phyloP scores from a whole-genome alignment of 73 alveolate species.

The Chromera velia region DNA sequence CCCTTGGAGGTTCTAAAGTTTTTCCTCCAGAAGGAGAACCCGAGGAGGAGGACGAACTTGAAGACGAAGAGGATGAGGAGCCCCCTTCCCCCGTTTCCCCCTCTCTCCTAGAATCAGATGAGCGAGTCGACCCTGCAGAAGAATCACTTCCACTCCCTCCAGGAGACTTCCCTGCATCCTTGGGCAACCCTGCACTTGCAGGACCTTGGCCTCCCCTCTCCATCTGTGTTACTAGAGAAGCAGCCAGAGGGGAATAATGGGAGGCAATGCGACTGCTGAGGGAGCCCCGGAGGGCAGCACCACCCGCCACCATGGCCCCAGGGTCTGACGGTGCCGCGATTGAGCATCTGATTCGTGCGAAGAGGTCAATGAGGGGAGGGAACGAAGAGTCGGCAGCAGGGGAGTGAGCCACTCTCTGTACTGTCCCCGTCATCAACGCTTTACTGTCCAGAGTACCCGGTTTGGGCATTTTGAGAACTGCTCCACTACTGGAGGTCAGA shows the following conservation, averaged over 20 bases:
- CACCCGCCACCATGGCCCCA: too few species aligned
- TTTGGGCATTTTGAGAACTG: neutral
- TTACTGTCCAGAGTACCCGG: neutral
- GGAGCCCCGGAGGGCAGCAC: neutral
- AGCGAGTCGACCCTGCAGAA: neutral
- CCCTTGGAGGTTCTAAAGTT: too few species aligned
- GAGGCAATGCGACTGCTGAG: neutral
- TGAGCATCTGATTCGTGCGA: neutral
- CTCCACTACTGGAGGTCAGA: neutral
- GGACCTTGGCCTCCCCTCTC: too few species aligned
- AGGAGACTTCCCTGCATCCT: too few species aligned
- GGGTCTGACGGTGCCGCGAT: too few species aligned
- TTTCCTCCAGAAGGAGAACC: too few species aligned
- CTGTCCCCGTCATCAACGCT: neutral
- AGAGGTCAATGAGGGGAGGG: neutral
- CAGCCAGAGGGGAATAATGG: neutral
- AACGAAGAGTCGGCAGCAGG: neutral
- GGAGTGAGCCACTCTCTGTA: neutral
- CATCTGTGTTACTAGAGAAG: neutral
- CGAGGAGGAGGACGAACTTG: too few species aligned
- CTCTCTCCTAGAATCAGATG: neutral
- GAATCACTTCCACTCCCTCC: too few species aligned
- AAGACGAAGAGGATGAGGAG: too few species aligned
- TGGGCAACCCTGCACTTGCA: too few species aligned
- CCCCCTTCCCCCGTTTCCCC: neutral